These are phyloP conservation scores for Nemania sp. DNA, from an alignment of 2,329 filamentous ascomycete species.

Conservation along the genomic window DNA sequence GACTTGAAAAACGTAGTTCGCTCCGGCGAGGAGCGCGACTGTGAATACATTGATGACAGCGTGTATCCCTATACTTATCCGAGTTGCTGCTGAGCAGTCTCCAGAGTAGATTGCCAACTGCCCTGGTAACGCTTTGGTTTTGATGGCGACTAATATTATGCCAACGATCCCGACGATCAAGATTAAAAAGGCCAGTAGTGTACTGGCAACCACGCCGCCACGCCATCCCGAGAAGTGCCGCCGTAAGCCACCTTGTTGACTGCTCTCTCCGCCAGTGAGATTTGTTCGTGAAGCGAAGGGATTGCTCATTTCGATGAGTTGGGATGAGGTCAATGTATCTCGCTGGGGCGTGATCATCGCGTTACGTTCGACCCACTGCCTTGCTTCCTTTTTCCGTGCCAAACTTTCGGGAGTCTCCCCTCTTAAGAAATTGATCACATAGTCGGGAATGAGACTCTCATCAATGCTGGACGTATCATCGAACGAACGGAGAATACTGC, in stretches of 20 bases:
- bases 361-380: constrained; percentile 38
- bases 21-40: constrained; percentile 50
- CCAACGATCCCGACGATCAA: constrained; percentile 44
- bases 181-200: constrained; percentile 45
- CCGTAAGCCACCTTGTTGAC: constrained; percentile 36
- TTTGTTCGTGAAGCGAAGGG: constrained; percentile 35
- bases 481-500: constrained; percentile 34
- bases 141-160: constrained; percentile 44
- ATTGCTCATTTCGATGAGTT: constrained; percentile 43
- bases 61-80: constrained; percentile 48
- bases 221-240: constrained; percentile 50
- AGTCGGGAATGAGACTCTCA: constrained; percentile 56
- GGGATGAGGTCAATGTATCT: constrained; percentile 40
- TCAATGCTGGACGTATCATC: constrained; percentile 43
- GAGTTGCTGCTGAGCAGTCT: constrained; percentile 42
- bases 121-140: constrained; percentile 40
- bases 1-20: constrained; percentile 59
- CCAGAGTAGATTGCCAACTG: constrained; percentile 46
- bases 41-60: constrained; percentile 49
- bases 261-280: constrained; percentile 30
- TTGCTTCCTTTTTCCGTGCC: constrained; percentile 48
- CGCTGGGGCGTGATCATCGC: constrained; percentile 39
- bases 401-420: constrained; percentile 59
- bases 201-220: constrained; percentile 50
- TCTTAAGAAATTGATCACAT: constrained; percentile 58